These are phyloP conservation scores for Brassica nigra DNA, from an alignment of 345 rosid species.

Conservation along the genomic window DNA sequence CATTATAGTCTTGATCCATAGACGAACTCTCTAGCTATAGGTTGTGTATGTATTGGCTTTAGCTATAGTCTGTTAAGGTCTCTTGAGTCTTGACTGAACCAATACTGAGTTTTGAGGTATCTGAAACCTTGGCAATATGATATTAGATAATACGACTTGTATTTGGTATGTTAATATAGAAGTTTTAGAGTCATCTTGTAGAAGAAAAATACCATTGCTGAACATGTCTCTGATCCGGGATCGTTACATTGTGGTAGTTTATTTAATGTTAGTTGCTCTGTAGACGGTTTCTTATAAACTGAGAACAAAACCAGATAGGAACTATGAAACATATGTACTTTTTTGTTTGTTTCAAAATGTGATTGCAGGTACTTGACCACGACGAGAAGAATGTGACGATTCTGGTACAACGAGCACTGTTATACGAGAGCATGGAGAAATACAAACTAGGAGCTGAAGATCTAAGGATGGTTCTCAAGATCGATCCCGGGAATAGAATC, in stretches of 20 bases:
- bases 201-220: not conserved
- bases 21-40: not conserved
- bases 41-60: not conserved
- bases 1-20: not conserved
- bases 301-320: slow-evolving; percentile 8
- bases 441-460: slow-evolving; percentile 97
- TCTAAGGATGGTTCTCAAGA: slow-evolving; percentile 84
- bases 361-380: slow-evolving; percentile 71
- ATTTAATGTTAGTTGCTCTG: slow-evolving; percentile 1
- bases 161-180: not conserved
- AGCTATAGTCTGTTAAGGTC: not conserved
- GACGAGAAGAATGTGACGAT: slow-evolving; percentile 70
- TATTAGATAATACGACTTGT: not conserved
- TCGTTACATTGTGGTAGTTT: not conserved
- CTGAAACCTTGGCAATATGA: not conserved
- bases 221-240: not conserved
- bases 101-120: not conserved
- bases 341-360: slow-evolving; percentile 1
- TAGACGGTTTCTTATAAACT: not conserved
- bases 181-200: slow-evolving; percentile 5
- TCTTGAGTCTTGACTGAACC: not conserved
- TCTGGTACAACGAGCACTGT: slow-evolving; percentile 86
- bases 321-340: not conserved
- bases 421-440: slow-evolving; percentile 99
- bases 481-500: slow-evolving; percentile 81